Evolutionary conservation across 257 asterid genomes (phyloP), one percentile per base, ranked within the genome.

Genomic region (Nicotiana sylvestris): DNA sequence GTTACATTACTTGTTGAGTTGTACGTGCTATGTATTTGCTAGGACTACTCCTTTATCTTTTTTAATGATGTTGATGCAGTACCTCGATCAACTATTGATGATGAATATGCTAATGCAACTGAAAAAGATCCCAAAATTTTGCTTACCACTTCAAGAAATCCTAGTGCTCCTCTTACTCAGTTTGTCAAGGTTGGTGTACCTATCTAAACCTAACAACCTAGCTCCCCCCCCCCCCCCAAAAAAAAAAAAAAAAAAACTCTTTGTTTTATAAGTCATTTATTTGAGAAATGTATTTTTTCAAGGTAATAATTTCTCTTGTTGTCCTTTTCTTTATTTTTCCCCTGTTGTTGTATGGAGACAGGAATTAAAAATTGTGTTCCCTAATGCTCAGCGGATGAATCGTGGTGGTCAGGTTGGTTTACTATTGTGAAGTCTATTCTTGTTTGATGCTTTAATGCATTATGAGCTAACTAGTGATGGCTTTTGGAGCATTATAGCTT

Each of bases 361-460:
- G 99, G 99, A 96, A 81, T 76, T 96, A 91, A 96, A 93, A 85
- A 27, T 94, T 79, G 97, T 96, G 25, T 94, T 96, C 83, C 99
- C 98, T 68, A 94, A 93, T 94, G 92, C 99, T 67, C 92, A 87
- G 81, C 83, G 97, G 49, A 93, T 94, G 98, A 96, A 94, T 79
- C 97, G 98, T 82, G 99, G 99, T 89, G 93, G 97, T 86, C 98
- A 92, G 99, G 99, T 94, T 85, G 53, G 96, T 89, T 62, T 81
- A 56, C 78, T 51, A 5, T 6, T 70, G 35, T 29, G 17, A 67
- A 77, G 15, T 72, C 15, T 15, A 2, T 78, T 76, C 80, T 78
- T 81, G 8, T 84, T 70, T 74, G 5, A 30, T 82, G 11, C 15
- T 51, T 43, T 3, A 33, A 9, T 76, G 17, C 67, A 16, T 51